Percentiles rank a stretch among this genome's conserved stretches.
These are phyloP conservation scores for Psilocybe sp. DNA, from an alignment of 768 basidiomycete species.

Conservation along the genomic window DNA sequence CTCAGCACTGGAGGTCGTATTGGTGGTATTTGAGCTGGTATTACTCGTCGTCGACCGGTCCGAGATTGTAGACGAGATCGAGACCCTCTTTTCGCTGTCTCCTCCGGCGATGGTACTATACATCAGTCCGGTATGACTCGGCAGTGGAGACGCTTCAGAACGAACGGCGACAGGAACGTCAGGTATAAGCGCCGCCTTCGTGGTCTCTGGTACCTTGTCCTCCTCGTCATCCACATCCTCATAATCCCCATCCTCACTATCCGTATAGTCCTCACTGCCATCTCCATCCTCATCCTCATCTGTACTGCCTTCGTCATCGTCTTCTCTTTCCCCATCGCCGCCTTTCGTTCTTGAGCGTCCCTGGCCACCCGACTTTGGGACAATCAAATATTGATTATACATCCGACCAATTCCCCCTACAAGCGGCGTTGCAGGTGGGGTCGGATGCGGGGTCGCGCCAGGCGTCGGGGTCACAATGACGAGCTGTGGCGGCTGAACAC, in stretches of 20 bases:
- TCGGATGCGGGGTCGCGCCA: slow-evolving; percentile 74
- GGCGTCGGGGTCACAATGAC: slow-evolving; percentile 77
- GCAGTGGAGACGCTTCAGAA: too few species aligned
- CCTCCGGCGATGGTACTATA: too few species aligned
- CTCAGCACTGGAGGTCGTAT: too few species aligned
- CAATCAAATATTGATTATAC: slow-evolving; percentile 13
- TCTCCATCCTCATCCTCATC: neutral
- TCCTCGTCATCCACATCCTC: neutral
- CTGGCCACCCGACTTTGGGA: slow-evolving; percentile 6
- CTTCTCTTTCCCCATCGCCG: neutral
- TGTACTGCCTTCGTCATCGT: neutral
- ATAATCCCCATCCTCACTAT: neutral
- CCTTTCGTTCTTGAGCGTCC: too few species aligned
- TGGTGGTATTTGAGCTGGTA: too few species aligned
- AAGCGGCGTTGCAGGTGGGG: slow-evolving; percentile 70
- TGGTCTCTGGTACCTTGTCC: slow-evolving; percentile 1
- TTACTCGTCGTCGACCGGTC: too few species aligned
- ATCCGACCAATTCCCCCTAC: slow-evolving; percentile 16
- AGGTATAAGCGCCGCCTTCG: too few species aligned
- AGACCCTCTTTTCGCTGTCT: too few species aligned
- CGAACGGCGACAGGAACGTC: neutral
- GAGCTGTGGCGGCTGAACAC: slow-evolving; percentile 40
- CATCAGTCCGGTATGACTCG: too few species aligned
- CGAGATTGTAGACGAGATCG: too few species aligned
- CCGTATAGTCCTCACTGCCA: neutral